phyloP scores from a whole-genome alignment of 176 grass and related monocot species.

The Cenchrus americanus region DNA sequence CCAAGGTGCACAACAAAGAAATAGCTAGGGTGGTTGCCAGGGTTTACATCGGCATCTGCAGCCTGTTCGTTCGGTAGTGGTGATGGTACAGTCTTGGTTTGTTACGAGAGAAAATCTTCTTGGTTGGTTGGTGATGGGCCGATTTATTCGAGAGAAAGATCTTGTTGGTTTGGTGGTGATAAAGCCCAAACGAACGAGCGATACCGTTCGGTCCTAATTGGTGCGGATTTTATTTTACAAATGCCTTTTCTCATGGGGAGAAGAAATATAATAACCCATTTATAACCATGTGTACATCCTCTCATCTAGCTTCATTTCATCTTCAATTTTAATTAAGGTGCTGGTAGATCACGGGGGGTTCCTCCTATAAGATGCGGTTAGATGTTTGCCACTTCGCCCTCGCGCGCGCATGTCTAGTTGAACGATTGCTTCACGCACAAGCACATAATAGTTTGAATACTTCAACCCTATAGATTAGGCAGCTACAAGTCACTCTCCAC shows the following conservation, averaged over 20 bases:
- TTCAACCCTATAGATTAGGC: background rate
- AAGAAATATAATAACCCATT: background rate
- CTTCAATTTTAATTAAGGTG: background rate
- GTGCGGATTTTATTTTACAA: background rate
- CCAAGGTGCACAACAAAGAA: background rate
- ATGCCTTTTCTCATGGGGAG: background rate
- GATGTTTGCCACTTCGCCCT: background rate
- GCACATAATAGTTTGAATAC: background rate
- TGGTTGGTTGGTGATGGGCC: too few relatives aligned
- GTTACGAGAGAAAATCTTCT: too few relatives aligned
- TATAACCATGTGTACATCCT: background rate
- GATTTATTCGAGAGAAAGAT: too few relatives aligned
- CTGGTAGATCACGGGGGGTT: background rate
- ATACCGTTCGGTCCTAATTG: background rate
- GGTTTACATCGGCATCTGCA: background rate
- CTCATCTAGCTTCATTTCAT: background rate
- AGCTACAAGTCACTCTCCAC: background rate
- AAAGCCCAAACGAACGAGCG: too few relatives aligned
- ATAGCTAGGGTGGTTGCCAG: background rate
- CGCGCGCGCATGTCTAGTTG: background rate
- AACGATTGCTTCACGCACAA: slow-evolving; percentile 2
- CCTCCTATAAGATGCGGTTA: background rate
- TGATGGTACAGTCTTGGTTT: too few relatives aligned
- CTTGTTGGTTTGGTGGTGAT: too few relatives aligned
- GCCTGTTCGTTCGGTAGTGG: too few relatives aligned